Evolutionary conservation across 2,329 filamentous ascomycete genomes (phyloP).

Genomic region (Fusarium sp.): DNA sequence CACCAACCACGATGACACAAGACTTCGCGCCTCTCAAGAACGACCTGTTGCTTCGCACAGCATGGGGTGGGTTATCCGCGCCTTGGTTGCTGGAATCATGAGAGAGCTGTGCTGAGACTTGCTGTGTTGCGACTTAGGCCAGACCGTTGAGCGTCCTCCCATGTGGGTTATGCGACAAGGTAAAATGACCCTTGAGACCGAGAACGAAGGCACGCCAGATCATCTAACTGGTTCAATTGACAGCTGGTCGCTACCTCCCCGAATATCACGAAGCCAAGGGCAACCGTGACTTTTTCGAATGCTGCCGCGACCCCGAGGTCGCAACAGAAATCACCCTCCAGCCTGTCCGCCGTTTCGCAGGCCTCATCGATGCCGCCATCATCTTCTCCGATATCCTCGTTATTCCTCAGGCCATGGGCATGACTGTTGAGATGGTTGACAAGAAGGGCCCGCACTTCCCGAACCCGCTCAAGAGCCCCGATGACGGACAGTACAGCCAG

Average conservation of each 20-base stretch:
- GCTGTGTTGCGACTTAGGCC: conserved; percentile 64
- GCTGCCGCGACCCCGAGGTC: conserved; percentile 92
- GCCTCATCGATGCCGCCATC: conserved; percentile 94
- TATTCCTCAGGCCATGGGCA: conserved; percentile 96
- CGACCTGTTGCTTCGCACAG: conserved; percentile 89
- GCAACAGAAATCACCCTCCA: conserved; percentile 94
- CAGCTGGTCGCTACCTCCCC: conserved; percentile 95
- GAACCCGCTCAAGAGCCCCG: conserved; percentile 79
- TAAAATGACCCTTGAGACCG: conserved; percentile 54
- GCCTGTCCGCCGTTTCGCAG: conserved; percentile 90
- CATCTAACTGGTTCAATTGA: conserved; percentile 25
- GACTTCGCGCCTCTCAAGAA: conserved; percentile 89
- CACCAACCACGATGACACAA: conserved; percentile 68
- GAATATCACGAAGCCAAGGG: conserved; percentile 98
- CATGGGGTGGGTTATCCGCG: conserved; percentile 73
- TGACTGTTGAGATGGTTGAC: conserved; percentile 98
- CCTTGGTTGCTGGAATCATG: conserved; percentile 17
- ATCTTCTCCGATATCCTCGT: conserved; percentile 99
- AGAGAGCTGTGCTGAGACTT: conserved; percentile 40
- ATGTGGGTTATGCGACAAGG: conserved; percentile 99
- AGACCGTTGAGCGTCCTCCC: conserved; percentile 90
- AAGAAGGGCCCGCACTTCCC: conserved; percentile 98
- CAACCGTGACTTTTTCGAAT: conserved; percentile 93
- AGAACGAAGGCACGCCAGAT: conserved; percentile 3
- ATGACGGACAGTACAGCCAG: conserved; percentile 84